Evolutionary conservation across 495 filamentous ascomycete species (phyloP), one percentile per base, ranked within the genome.

Genomic region (Parachaetomium inaequale): DNA sequence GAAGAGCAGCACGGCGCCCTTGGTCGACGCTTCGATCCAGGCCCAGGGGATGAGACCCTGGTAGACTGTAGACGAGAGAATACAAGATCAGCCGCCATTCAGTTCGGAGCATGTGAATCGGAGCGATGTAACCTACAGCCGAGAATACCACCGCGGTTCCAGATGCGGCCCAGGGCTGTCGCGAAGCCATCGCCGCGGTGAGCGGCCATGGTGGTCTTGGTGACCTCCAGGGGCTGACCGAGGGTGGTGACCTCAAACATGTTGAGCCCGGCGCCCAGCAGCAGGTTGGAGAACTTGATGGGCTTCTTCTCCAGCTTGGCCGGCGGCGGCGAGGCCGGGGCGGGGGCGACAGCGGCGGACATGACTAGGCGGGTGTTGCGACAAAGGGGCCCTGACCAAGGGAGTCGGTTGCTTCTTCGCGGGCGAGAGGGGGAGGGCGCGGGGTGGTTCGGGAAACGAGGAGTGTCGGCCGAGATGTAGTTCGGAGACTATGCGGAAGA

Each of bases 1-100:
- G 79, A 98, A 98, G 78, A 98, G 91, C 73, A 98, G 88, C 65
- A 98, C 94, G 66, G 94, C 94, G 72, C 94, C 94, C 81, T 98
- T 98, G 75, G 95, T 98, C 69, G 94, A 98, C 76, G 95, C 95
- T 83, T 98, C 94, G 82, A 98, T 98, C 94, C 94, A 98, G 79
- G 94, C 94, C 94, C 94, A 98, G 65, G 94, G 94, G 77, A 98
- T 98, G 71, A 98, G 88, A 78, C 94, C 94, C 84, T 98, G 94
- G 83, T 96, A 98, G 81, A 96, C 94, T 98, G 74, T 66, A 36
- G 25, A 64, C 1, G 7, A 14, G 15, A 64, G 56, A 65, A 49
- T 63, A 19, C 63, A 32, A 31, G 5, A 54, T 49, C 32, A 55
- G 43, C n/a, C 36, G 45, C 25, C 4, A 15, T 50, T 28, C 31